phyloP scores from a whole-genome alignment of 2,329 filamentous ascomycete species.

The Graphilbum fragrans region DNA sequence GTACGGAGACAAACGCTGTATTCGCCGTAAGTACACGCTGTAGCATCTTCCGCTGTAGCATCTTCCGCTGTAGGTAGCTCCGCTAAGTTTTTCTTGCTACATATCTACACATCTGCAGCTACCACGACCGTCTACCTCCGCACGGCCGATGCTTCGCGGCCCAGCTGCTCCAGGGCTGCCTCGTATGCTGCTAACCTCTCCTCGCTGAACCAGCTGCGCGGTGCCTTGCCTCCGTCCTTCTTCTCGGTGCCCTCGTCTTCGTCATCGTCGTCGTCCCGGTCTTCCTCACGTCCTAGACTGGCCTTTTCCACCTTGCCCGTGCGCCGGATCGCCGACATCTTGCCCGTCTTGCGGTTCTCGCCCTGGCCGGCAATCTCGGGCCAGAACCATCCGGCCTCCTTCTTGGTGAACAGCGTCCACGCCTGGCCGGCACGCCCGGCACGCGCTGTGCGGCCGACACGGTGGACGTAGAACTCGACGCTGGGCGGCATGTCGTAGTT shows the following conservation, averaged over 20 bases:
- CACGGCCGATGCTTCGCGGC: constrained; percentile 41
- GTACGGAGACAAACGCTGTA: too few species aligned
- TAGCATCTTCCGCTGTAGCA: too few species aligned
- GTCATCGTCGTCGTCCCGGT: constrained; percentile 19
- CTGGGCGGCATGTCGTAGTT: constrained; percentile 88
- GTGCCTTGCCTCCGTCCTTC: constrained; percentile 11
- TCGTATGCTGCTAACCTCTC: constrained; percentile 36
- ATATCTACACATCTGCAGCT: too few species aligned
- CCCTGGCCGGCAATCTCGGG: constrained; percentile 57
- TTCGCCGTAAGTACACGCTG: too few species aligned
- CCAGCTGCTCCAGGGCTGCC: constrained; percentile 47
- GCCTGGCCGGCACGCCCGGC: constrained; percentile 65
- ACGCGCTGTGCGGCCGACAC: constrained; percentile 81
- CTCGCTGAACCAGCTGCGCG: constrained; percentile 31
- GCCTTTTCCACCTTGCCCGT: constrained; percentile 33
- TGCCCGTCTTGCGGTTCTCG: constrained; percentile 33
- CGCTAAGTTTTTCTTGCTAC: too few species aligned
- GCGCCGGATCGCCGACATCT: constrained; percentile 22
- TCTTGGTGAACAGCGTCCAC: constrained; percentile 75
- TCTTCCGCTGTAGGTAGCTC: too few species aligned
- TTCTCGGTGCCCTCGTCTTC: constrained; percentile 17
- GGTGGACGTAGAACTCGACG: constrained; percentile 75
- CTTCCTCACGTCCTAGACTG: constrained; percentile 18
- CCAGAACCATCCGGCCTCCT: constrained; percentile 87
- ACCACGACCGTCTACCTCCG: not conserved